These are phyloP conservation scores for Rachicladosporium sp. DNA, from an alignment of 2,329 filamentous ascomycete species.

Conservation along the genomic window DNA sequence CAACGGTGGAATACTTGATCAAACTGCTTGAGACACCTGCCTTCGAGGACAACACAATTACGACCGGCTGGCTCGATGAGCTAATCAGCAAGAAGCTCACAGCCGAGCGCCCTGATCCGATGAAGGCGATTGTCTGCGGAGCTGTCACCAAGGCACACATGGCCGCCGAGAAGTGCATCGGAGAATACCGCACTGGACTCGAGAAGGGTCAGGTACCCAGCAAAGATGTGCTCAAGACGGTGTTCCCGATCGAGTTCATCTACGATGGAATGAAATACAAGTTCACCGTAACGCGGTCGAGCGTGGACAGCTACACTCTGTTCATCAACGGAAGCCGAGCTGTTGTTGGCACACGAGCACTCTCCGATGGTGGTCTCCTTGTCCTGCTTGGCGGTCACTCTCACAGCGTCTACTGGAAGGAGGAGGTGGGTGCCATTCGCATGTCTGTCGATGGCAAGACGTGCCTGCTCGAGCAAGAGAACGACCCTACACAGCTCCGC, in stretches of 20 bases:
- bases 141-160: conserved; percentile 91
- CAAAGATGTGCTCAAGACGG: conserved; percentile 93
- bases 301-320: conserved; percentile 85
- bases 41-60: conserved; percentile 98
- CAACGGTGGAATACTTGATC: conserved; percentile 96
- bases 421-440: conserved; percentile 90
- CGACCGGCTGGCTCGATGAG: conserved; percentile 96
- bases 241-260: conserved; percentile 96
- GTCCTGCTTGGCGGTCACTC: conserved; percentile 83
- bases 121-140: conserved; percentile 88
- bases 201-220: conserved; percentile 96
- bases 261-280: conserved; percentile 96
- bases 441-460: conserved; percentile 97
- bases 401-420: conserved; percentile 99
- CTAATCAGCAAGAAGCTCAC: conserved; percentile 96
- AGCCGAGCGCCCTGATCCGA: conserved; percentile 85
- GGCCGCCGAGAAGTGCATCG: conserved; percentile 78
- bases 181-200: conserved; percentile 74
- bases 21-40: conserved; percentile 96
- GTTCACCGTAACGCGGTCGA: conserved; percentile 91
- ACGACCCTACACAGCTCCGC: conserved; percentile 92
- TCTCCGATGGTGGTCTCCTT: conserved; percentile 87
- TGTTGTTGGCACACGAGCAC: conserved; percentile 78
- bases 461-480: conserved; percentile 94
- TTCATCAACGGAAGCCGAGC: conserved; percentile 99